phyloP scores from a whole-genome alignment of 805 yeast species.

The Lachancea kluyveri region DNA sequence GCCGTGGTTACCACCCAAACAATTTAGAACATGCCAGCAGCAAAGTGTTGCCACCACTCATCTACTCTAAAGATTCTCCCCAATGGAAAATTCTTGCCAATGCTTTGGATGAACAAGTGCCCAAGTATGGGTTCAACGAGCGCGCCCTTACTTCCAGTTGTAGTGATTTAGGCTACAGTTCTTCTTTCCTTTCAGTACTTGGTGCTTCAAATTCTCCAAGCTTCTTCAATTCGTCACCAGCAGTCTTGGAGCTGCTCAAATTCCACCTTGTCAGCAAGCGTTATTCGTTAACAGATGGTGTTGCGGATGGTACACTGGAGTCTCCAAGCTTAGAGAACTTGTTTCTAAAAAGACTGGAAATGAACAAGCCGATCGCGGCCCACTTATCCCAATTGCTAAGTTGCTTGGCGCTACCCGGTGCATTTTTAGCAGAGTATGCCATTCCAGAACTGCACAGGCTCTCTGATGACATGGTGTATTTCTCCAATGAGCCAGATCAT shows the following conservation, averaged over 20 bases:
- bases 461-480: slow-evolving; percentile 76
- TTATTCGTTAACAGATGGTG: slow-evolving; percentile 34
- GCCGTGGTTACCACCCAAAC: slow-evolving; percentile 24
- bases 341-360: slow-evolving; percentile 42
- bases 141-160: slow-evolving; percentile 25
- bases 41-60: slow-evolving; percentile 16
- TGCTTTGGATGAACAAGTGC: slow-evolving; percentile 24
- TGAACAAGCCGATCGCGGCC: slow-evolving; percentile 33
- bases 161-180: slow-evolving; percentile 21
- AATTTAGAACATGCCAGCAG: slow-evolving; percentile 20
- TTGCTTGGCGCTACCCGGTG: slow-evolving; percentile 54
- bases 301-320: slow-evolving; percentile 26
- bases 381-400: slow-evolving; percentile 40
- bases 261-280: slow-evolving; percentile 49
- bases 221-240: slow-evolving; percentile 28
- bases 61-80: slow-evolving; percentile 22
- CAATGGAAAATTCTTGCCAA: slow-evolving; percentile 25
- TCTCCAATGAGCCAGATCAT: slow-evolving; percentile 70
- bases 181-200: slow-evolving; percentile 23
- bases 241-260: slow-evolving; percentile 44
- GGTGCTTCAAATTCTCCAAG: slow-evolving; percentile 30
- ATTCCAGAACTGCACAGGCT: slow-evolving; percentile 65
- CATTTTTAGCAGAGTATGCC: slow-evolving; percentile 45
- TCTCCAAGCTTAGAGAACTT: slow-evolving; percentile 35
- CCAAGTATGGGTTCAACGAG: slow-evolving; percentile 28